Evolutionary conservation across 495 filamentous ascomycete species (phyloP).

Genomic region (Penicillium taxi): DNA sequence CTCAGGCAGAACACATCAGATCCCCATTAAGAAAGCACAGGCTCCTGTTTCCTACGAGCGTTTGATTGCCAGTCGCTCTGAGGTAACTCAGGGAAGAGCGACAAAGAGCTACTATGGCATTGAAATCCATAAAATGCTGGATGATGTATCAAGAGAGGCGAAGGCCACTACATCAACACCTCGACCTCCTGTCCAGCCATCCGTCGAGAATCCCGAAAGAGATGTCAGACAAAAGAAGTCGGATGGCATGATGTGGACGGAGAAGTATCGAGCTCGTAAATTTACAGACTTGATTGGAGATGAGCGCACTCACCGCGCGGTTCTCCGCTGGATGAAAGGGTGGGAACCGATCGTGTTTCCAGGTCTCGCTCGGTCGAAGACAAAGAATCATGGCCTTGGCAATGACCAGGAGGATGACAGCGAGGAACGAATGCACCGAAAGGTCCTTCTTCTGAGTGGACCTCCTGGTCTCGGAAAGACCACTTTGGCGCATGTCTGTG

Average conservation of each 20-base stretch:
- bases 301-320: conserved; percentile 84
- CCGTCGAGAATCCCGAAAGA: conserved; percentile 33
- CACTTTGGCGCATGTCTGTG: conserved; percentile 92
- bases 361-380: conserved; percentile 50
- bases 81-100: conserved; percentile 59
- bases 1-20: conserved; percentile 52
- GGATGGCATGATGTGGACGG: conserved; percentile 63
- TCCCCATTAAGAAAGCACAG: conserved; percentile 43
- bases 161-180: conserved; percentile 19
- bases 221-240: conserved; percentile 24
- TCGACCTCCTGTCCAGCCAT: conserved; percentile 19
- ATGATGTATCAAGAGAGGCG: conserved; percentile 51
- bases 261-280: conserved; percentile 84
- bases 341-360: conserved; percentile 95
- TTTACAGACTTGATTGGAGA: conserved; percentile 93
- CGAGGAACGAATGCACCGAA: conserved; percentile 66
- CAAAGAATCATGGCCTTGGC: conserved; percentile 21
- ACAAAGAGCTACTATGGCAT: conserved; percentile 84
- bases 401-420: conserved; percentile 40
- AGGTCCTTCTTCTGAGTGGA: conserved; percentile 82
- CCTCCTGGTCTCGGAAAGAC: conserved; percentile 94
- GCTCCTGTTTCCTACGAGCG: conserved; percentile 53
- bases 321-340: conserved; percentile 84
- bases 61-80: conserved; percentile 62
- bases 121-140: conserved; percentile 74